A percentile compares a stretch with the other conserved stretches of the same genome.
Evolutionary conservation across 768 basidiomycete species (phyloP).

Genomic region (Lentinula detonsa): DNA sequence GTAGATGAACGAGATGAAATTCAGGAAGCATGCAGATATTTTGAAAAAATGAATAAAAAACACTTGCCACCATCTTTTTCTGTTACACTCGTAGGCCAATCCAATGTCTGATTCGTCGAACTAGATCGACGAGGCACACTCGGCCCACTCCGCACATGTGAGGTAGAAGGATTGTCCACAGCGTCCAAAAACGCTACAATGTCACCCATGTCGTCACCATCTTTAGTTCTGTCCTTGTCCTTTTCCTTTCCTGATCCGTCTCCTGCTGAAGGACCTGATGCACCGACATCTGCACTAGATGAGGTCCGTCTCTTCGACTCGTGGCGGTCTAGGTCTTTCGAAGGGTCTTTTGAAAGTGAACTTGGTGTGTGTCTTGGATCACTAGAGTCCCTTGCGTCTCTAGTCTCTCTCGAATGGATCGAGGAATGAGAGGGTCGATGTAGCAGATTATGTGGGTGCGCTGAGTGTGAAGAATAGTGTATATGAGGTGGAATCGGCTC

Average conservation of each 20-base stretch:
- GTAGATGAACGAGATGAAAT: background rate
- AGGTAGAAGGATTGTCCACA: background rate
- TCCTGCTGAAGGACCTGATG: background rate
- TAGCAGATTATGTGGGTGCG: background rate
- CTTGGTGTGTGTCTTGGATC: background rate
- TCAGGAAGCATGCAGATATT: background rate
- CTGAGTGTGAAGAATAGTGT: background rate
- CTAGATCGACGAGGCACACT: background rate
- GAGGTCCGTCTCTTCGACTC: background rate
- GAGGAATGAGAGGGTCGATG: background rate
- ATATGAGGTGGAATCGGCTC: background rate
- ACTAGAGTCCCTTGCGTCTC: background rate
- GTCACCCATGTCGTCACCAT: background rate
- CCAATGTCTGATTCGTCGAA: background rate
- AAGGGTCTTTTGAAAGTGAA: background rate
- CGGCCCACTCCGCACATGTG: background rate
- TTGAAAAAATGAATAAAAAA: background rate
- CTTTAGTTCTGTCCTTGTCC: background rate
- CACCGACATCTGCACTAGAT: background rate
- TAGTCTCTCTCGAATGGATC: background rate
- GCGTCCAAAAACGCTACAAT: conserved; percentile 1
- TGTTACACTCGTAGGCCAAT: background rate
- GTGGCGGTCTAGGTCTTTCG: background rate
- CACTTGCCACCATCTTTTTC: background rate
- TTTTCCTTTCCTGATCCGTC: background rate